Conservation (phyloP, 495 filamentous ascomycete genomes). For the Aspergillus ostianus region DNA sequence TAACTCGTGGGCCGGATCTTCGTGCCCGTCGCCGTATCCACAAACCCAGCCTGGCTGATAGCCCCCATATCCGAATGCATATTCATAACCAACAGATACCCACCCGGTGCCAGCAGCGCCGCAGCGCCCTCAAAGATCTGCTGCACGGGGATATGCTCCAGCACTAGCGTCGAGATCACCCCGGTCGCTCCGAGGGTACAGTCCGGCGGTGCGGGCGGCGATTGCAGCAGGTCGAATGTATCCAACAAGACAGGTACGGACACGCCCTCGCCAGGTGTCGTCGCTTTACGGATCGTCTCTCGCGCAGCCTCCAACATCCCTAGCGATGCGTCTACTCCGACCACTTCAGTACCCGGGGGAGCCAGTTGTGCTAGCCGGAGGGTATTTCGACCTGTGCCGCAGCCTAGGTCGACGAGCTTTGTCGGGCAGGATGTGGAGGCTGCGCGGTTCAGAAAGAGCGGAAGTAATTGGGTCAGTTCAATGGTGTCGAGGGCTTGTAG, state of each 20-base stretch:
- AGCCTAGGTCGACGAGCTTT: slow-evolving; percentile 59
- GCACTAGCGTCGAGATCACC: slow-evolving; percentile 63
- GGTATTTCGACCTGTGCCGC: slow-evolving; percentile 71
- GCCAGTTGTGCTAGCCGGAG: slow-evolving; percentile 46
- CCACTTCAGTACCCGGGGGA: slow-evolving; percentile 27
- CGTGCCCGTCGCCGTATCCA: slow-evolving; percentile 51
- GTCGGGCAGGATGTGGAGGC: slow-evolving; percentile 10
- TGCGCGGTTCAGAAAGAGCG: slow-evolving; percentile 42
- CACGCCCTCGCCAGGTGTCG: neutral
- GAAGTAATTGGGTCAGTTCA: slow-evolving; percentile 55
- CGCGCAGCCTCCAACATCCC: slow-evolving; percentile 59
- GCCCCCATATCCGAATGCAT: slow-evolving; percentile 72
- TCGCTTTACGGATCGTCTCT: slow-evolving; percentile 5
- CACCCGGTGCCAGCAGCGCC: slow-evolving; percentile 47
- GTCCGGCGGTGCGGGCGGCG: slow-evolving; percentile 17
- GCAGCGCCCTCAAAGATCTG: slow-evolving; percentile 55
- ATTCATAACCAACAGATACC: slow-evolving; percentile 63
- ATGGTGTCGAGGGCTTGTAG: slow-evolving; percentile 66
- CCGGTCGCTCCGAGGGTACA: slow-evolving; percentile 34
- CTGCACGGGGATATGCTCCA: slow-evolving; percentile 63
- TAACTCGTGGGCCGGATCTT: slow-evolving; percentile 66
- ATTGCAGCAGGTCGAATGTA: slow-evolving; percentile 35
- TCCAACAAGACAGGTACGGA: slow-evolving; percentile 20
- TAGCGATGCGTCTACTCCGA: slow-evolving; percentile 50
- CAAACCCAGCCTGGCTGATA: slow-evolving; percentile 65